Base-by-base conservation (phyloP, 306 rosid genomes). In the Pyrus communis region DNA sequence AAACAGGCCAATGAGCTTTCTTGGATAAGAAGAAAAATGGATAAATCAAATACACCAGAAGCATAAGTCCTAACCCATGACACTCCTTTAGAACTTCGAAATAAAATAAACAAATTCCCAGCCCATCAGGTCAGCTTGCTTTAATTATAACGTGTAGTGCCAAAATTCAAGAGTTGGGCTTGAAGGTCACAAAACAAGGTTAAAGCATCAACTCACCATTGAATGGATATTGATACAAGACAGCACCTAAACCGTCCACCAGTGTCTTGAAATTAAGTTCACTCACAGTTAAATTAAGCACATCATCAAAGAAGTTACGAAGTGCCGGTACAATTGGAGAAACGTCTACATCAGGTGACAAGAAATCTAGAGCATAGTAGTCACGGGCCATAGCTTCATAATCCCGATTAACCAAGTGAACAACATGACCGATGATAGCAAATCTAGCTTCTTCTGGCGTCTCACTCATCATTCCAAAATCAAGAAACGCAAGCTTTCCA, bases 381-480 rank as follows among this genome's bases (percentile, higher is more conserved):
- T 95, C 98, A 46, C 82, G 91, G 72, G 98, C 98, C 98, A 95
- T 95, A 73, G 98, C 98, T 86, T 92, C 98, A 30, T 95, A 95
- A 80, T 95, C 98, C 68, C 98, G 84, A 78, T 95, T 95, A 55
- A 95, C 97, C 95, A 95, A 82, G 91, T 95, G 98, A 86, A 94
- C 98, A 74, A 94, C 94, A 77, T 94, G 97, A 69, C 97, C 96
- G 64, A 94, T 90, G 74, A 94, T 94, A 13, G 95, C 97, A 72
- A 60, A 85, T 83, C 97, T 90, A 30, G 98, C 97, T 77, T 83
- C 93, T 83, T 94, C 98, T 21, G 98, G 98, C 57, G 98, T 92
- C 84, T 94, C 98, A 79, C 97, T 94, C 97, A 92, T 94, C 98
- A 94, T 94, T 80, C 96, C 98, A 71, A 94, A 94, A 84, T 94